Evolutionary conservation across 495 filamentous ascomycete species (phyloP).

Genomic region (Penicillium salamii): DNA sequence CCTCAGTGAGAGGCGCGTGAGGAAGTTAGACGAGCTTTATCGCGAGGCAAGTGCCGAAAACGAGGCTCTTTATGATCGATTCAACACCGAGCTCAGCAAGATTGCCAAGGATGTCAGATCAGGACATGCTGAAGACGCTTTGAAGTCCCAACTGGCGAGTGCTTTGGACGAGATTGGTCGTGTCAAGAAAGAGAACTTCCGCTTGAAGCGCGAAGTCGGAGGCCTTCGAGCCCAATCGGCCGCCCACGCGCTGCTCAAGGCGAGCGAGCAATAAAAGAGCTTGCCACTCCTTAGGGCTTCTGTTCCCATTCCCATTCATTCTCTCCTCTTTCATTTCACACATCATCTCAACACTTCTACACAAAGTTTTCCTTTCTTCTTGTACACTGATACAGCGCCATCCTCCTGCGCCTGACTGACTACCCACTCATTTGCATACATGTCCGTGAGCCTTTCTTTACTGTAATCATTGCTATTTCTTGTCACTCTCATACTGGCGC

Average conservation of each 20-base stretch:
- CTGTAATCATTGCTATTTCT: constrained; percentile 21
- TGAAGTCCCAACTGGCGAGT: constrained; percentile 64
- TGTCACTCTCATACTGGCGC: constrained; percentile 17
- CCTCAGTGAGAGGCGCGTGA: constrained; percentile 72
- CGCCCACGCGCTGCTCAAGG: constrained; percentile 36
- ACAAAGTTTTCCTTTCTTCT: constrained; percentile 10
- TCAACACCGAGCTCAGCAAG: constrained; percentile 85
- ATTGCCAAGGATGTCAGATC: constrained; percentile 72
- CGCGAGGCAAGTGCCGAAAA: constrained; percentile 89
- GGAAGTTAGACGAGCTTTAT: constrained; percentile 84
- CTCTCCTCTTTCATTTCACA: background rate
- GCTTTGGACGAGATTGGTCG: constrained; percentile 65
- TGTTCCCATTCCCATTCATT: background rate
- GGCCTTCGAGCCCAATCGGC: constrained; percentile 45
- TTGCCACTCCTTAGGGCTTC: background rate
- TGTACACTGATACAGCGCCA: constrained; percentile 19
- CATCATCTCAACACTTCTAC: constrained; percentile 3
- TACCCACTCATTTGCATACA: constrained; percentile 14
- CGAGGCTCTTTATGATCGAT: constrained; percentile 87
- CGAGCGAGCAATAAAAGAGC: constrained; percentile 29
- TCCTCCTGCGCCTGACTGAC: constrained; percentile 12
- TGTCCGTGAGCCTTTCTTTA: constrained; percentile 16
- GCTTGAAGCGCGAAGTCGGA: constrained; percentile 58
- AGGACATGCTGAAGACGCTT: constrained; percentile 69
- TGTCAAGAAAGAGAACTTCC: constrained; percentile 76